Evolutionary conservation across 2,329 filamentous ascomycete species (phyloP), one percentile per base, ranked within the genome.

Genomic region (Aspergillus sp.): DNA sequence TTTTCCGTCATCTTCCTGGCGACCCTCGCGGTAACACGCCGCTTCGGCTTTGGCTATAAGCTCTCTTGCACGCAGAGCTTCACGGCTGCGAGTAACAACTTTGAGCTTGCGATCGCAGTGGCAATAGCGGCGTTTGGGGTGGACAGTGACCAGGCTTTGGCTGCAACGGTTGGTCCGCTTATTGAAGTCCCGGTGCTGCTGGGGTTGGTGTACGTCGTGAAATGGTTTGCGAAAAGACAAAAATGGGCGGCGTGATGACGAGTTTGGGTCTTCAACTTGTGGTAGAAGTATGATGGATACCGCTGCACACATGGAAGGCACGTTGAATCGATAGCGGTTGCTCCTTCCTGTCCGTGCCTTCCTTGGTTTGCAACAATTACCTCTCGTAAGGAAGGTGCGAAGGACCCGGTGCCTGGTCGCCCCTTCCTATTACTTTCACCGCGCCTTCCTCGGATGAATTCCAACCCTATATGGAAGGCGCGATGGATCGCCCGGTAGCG

Each of bases 31-130:
- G 77, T 88, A 2, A 84, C 87, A 3, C 81, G 83, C 53, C 83
- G 81, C n/a, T 77, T 89, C n/a, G 90, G 91, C 0, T 93, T 93
- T 61, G 87, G 86, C 0, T 96, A 96, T 72, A 83, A 83, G 41
- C 74, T 93, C 0, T 84, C 85, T 1, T 83, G 85, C 11, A 94
- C 92, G 2, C 92, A 96, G 77, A 93, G 91, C 72, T 95, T 96
- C 70, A 96, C 91, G 0, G 93, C 92, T 0, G 91, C 91, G 1
- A 96, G 92, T 74, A 97, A 97, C 72, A 96, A 97, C 73, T 97
- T 97, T 71, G 93, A 97, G 79, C 80, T 97, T 25, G 92, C 93
- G 0, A 96, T 97, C 77, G 92, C 92, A 0, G 92, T 97, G 0
- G 91, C 91, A 0, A 88, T 96, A 3, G 90, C 92, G 0, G 89